phyloP scores from a whole-genome alignment of 139 green algal genomes.

The Volvox reticuliferus region DNA sequence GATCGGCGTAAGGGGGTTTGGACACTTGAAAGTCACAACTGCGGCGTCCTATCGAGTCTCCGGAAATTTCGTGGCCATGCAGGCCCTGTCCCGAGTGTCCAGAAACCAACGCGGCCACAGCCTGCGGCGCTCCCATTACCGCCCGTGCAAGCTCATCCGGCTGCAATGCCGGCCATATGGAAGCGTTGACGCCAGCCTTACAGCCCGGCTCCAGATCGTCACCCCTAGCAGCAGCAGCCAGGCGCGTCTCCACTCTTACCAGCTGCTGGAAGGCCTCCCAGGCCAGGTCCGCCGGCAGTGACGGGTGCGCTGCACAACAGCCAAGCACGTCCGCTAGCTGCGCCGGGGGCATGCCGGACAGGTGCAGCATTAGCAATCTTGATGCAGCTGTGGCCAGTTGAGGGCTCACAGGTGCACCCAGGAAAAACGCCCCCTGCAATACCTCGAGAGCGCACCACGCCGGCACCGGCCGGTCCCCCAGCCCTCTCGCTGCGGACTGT shows the following conservation, averaged over 20 bases:
- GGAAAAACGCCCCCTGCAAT: slow-evolving; percentile 10
- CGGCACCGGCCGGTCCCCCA: slow-evolving; percentile 24
- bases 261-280: slow-evolving; percentile 22
- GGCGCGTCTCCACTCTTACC: neutral
- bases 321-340: slow-evolving; percentile 30
- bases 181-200: neutral
- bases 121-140: neutral
- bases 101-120: neutral
- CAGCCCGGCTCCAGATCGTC: neutral
- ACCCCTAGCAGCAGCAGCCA: neutral
- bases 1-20: too few species aligned
- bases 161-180: slow-evolving; percentile 1
- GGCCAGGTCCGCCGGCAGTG: slow-evolving; percentile 12
- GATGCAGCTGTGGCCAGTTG: neutral
- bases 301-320: neutral
- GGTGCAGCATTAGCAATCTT: neutral
- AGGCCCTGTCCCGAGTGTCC: neutral
- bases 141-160: slow-evolving; percentile 28
- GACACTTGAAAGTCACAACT: neutral
- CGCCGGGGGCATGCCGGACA: neutral
- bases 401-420: neutral
- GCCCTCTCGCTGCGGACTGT: neutral
- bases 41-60: neutral
- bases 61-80: neutral
- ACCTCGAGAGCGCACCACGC: slow-evolving; percentile 22